Evolutionary conservation across 768 basidiomycete genomes (phyloP).

Genomic region (Tricholoma hemisulphureum): DNA sequence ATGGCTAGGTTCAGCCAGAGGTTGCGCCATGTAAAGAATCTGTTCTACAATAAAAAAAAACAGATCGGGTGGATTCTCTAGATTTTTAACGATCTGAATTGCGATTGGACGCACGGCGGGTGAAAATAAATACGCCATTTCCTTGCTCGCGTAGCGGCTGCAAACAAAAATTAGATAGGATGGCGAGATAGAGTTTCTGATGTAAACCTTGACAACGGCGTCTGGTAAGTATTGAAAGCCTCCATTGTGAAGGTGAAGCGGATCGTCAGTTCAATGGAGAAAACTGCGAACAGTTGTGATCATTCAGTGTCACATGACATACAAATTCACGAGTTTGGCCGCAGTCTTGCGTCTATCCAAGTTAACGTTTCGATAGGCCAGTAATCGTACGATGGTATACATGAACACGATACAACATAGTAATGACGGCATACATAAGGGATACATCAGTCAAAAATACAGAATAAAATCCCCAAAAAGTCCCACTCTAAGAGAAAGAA

Average conservation of each 20-base stretch:
- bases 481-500: conserved; percentile 47
- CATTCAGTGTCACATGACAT: conserved; percentile 1
- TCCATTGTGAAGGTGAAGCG: conserved; percentile 44
- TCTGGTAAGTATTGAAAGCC: conserved; percentile 70
- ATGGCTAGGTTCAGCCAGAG: conserved; percentile 96
- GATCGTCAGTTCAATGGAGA: neutral
- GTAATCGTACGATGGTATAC: conserved; percentile 7
- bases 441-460: neutral
- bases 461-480: neutral
- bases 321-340: too few relatives aligned
- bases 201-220: conserved; percentile 72
- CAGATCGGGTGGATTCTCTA: neutral
- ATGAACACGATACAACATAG: conserved; percentile 9
- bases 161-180: conserved; percentile 7
- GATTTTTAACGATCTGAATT: conserved; percentile 1
- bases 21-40: conserved; percentile 92
- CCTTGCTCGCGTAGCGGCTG: conserved; percentile 98
- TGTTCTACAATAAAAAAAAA: conserved; percentile 54
- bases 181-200: neutral
- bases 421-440: conserved; percentile 6
- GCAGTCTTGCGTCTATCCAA: too few relatives aligned
- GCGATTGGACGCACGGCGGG: conserved; percentile 58
- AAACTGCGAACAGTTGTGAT: neutral
- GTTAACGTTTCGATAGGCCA: too few relatives aligned
- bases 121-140: conserved; percentile 98